Evolutionary conservation across 169 alveolate species (phyloP).

Genomic region (Plasmodium chabaudi): DNA sequence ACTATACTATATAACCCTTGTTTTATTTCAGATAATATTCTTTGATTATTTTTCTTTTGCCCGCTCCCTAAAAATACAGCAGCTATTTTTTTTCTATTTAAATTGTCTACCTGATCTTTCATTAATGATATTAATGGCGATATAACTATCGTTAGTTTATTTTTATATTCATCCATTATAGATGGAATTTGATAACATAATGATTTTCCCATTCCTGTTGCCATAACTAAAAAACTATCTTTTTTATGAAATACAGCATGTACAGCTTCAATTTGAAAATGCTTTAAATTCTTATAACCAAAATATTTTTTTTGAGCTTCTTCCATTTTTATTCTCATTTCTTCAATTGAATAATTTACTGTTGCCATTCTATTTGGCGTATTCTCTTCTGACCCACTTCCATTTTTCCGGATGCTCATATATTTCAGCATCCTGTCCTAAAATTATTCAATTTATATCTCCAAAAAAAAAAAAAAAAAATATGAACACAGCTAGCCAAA

Average conservation of each 20-base stretch:
- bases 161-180: slow-evolving; percentile 80
- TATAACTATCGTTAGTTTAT: slow-evolving; percentile 92
- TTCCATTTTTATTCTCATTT: slow-evolving; percentile 52
- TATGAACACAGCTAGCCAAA: no score
- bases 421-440: slow-evolving; percentile 16
- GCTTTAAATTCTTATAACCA: slow-evolving; percentile 62
- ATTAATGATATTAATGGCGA: slow-evolving; percentile 94
- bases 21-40: slow-evolving; percentile 24
- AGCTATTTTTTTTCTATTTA: slow-evolving; percentile 83
- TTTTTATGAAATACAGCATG: slow-evolving; percentile 92
- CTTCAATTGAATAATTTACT: slow-evolving; percentile 25
- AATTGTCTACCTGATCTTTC: slow-evolving; percentile 93
- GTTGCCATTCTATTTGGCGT: not conserved
- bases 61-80: slow-evolving; percentile 80
- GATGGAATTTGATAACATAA: slow-evolving; percentile 96
- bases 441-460: no score
- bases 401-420: not conserved
- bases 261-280: slow-evolving; percentile 92
- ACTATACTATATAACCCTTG: slow-evolving; percentile 43
- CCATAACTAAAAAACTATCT: slow-evolving; percentile 96
- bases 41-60: slow-evolving; percentile 69
- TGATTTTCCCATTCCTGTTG: slow-evolving; percentile 99
- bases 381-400: slow-evolving; percentile 26
- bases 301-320: slow-evolving; percentile 59
- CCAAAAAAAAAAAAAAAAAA: no score